Conservation (phyloP, 306 rosid species). For the Erythrophleum fordii region DNA sequence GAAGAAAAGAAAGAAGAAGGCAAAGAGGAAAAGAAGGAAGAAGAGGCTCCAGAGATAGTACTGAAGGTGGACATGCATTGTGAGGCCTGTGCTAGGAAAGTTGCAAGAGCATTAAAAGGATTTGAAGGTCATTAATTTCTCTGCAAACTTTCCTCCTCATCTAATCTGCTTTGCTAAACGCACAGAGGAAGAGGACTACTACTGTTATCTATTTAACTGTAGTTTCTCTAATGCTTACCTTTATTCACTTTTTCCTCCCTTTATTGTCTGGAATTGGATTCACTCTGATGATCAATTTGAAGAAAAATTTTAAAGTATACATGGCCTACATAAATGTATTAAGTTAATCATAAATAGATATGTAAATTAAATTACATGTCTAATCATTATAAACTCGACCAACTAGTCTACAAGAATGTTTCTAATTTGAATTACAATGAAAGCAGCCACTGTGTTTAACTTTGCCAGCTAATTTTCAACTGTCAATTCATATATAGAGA, state of each 20-base stretch:
- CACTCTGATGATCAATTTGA: constrained; percentile 30
- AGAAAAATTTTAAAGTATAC: neutral
- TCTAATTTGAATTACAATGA: constrained; percentile 39
- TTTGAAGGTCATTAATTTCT: constrained; percentile 63
- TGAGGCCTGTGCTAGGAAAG: constrained; percentile 93
- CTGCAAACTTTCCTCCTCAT: neutral
- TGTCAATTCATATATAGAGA: constrained; percentile 20
- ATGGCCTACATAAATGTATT: too few species aligned
- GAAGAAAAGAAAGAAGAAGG: constrained; percentile 48
- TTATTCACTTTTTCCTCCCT: too few species aligned
- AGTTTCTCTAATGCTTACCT: too few species aligned
- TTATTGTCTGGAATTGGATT: too few species aligned
- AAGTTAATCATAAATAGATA: too few species aligned
- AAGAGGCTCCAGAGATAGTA: constrained; percentile 65
- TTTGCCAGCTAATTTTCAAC: constrained; percentile 9
- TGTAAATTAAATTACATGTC: too few species aligned
- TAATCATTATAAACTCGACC: too few species aligned
- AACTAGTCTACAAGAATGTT: too few species aligned
- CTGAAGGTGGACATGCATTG: constrained; percentile 97
- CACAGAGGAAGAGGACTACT: neutral
- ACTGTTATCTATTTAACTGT: constrained; percentile 8
- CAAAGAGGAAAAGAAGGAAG: constrained; percentile 55
- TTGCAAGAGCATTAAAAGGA: constrained; percentile 81
- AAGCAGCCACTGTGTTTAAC: constrained; percentile 20
- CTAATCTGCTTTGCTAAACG: neutral